Conservation (phyloP, 352 stramenopile genomes). For the Pythium oligandrum region DNA sequence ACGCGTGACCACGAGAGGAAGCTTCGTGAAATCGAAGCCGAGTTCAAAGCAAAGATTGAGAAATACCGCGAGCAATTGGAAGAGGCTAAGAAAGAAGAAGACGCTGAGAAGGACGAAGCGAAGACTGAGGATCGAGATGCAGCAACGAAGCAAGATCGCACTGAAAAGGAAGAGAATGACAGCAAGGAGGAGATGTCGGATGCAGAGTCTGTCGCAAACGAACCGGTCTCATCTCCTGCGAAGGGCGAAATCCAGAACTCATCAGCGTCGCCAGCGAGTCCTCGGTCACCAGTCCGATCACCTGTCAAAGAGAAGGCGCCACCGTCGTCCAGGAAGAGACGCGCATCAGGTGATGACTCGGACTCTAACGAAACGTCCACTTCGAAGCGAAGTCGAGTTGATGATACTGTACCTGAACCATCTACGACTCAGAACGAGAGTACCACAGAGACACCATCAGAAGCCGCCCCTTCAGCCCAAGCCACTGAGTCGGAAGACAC, state of each 20-base stretch:
- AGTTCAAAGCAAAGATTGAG: constrained; percentile 45
- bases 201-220: background rate
- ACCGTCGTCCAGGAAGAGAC: no score
- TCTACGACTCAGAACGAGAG: background rate
- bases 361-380: background rate
- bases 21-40: constrained; percentile 43
- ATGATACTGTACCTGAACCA: background rate
- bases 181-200: background rate
- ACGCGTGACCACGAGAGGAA: constrained; percentile 38
- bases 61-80: constrained; percentile 41
- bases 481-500: background rate
- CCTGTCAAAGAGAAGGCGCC: background rate
- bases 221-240: no score
- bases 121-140: constrained; percentile 13
- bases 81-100: constrained; percentile 18
- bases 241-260: background rate
- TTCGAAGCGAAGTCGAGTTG: background rate
- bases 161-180: constrained; percentile 5
- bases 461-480: background rate
- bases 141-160: constrained; percentile 14
- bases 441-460: background rate
- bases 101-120: constrained; percentile 13
- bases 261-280: background rate
- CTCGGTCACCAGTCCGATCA: background rate
- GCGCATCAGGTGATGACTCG: background rate